Evolutionary conservation across 2,329 filamentous ascomycete species (phyloP).

Genomic region (Cladosporium sp.): DNA sequence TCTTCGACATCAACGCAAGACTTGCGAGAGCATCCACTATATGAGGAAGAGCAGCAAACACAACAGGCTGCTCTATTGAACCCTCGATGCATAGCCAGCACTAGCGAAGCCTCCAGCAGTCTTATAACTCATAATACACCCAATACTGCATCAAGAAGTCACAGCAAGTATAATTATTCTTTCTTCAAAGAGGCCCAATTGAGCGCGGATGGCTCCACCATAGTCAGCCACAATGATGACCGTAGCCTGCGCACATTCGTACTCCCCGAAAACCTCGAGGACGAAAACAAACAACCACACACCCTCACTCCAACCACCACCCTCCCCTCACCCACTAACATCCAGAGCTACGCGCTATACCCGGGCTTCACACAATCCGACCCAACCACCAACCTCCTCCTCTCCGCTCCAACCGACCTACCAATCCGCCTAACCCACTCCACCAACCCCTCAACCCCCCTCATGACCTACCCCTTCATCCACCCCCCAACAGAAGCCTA

Average conservation of each 20-base stretch:
- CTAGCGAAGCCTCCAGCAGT: slow-evolving; percentile 18
- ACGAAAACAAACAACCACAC: slow-evolving; percentile 33
- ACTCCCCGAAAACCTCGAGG: slow-evolving; percentile 48
- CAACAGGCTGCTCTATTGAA: not conserved
- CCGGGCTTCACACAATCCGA: slow-evolving; percentile 53
- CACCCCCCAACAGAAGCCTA: slow-evolving; percentile 54
- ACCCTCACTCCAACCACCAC: slow-evolving; percentile 44
- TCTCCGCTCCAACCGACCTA: slow-evolving; percentile 50
- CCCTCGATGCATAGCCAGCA: slow-evolving; percentile 24
- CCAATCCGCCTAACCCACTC: slow-evolving; percentile 56
- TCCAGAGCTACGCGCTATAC: slow-evolving; percentile 52
- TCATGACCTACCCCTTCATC: slow-evolving; percentile 54
- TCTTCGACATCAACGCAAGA: not conserved
- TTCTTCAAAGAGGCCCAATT: slow-evolving; percentile 46
- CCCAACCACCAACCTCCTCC: slow-evolving; percentile 45
- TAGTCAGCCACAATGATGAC: slow-evolving; percentile 52
- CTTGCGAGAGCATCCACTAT: too few species aligned
- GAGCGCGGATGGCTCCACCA: slow-evolving; percentile 53
- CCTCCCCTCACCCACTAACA: slow-evolving; percentile 41
- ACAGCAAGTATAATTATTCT: slow-evolving; percentile 23
- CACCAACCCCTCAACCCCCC: slow-evolving; percentile 39
- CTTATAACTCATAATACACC: slow-evolving; percentile 11
- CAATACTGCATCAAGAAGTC: not conserved
- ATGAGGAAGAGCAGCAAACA: not conserved
- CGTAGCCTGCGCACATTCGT: slow-evolving; percentile 51